phyloP scores from a whole-genome alignment of 1,284 basidiomycete species.

The Leccinum subrobustum region DNA sequence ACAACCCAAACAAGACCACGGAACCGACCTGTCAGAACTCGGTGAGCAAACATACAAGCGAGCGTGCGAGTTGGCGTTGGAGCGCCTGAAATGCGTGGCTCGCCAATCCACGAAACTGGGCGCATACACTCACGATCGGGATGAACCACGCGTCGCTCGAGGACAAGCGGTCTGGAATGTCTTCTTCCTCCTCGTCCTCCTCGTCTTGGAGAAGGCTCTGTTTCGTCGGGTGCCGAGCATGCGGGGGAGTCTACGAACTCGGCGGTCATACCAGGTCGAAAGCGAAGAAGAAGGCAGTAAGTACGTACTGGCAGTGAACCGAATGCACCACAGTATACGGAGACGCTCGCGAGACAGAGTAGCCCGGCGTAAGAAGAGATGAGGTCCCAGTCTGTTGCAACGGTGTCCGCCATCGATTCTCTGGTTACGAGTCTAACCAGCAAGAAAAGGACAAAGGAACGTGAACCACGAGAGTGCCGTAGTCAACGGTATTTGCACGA shows the following conservation, averaged over 20 bases:
- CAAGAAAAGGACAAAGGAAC: conserved; percentile 4
- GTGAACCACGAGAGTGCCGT: conserved; percentile 2
- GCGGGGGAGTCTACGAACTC: conserved; percentile 13
- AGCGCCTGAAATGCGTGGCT: background rate
- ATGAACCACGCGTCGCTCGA: conserved; percentile 74
- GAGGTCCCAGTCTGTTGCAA: conserved; percentile 50
- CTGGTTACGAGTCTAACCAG: background rate
- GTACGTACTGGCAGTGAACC: conserved; percentile 62
- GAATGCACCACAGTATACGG: conserved; percentile 67
- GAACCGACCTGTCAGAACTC: conserved; percentile 55
- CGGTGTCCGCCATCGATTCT: conserved; percentile 16
- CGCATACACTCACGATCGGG: conserved; percentile 54
- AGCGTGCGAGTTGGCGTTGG: background rate
- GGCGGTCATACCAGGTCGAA: conserved; percentile 1
- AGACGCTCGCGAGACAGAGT: conserved; percentile 55
- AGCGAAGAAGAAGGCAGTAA: background rate
- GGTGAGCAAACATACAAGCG: background rate
- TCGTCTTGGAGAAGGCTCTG: conserved; percentile 22
- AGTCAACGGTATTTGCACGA: background rate
- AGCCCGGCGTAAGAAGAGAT: conserved; percentile 68
- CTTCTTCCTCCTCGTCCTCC: conserved; percentile 44
- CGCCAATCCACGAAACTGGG: background rate
- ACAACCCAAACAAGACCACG: conserved; percentile 62
- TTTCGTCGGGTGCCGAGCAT: background rate
- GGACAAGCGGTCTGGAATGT: conserved; percentile 56